A percentile compares a stretch with the other conserved stretches of the same genome.
Evolutionary conservation across 1,284 basidiomycete species (phyloP).

Genomic region (Tilletiopsis washingtonensis): DNA sequence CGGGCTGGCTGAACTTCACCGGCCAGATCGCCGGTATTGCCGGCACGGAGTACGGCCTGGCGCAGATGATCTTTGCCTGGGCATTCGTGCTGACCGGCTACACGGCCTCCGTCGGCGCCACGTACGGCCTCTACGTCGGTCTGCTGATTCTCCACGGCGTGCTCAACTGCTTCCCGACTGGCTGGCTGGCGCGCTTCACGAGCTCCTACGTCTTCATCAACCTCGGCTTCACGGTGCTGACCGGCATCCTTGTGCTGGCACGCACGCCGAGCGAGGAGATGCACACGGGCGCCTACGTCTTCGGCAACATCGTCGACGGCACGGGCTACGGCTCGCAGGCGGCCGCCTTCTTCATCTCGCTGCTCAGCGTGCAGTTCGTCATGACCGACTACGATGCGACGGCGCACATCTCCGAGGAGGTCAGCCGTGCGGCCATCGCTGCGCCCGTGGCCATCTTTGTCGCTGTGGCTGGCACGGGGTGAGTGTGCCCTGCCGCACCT

Average conservation of each 20-base stretch:
- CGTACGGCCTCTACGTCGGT: slow-evolving; percentile 39
- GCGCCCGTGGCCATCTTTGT: slow-evolving; percentile 70
- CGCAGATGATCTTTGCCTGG: slow-evolving; percentile 74
- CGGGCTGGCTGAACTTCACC: slow-evolving; percentile 62
- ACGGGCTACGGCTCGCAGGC: slow-evolving; percentile 74
- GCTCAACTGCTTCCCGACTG: slow-evolving; percentile 70
- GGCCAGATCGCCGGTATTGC: slow-evolving; percentile 77
- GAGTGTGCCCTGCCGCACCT: no score
- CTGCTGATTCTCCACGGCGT: slow-evolving; percentile 46
- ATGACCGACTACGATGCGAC: slow-evolving; percentile 52
- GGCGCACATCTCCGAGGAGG: slow-evolving; percentile 88
- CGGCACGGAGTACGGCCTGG: slow-evolving; percentile 79
- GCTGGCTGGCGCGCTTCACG: slow-evolving; percentile 68
- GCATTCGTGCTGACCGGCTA: slow-evolving; percentile 50
- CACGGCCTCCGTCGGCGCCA: slow-evolving; percentile 25
- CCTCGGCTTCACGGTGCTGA: slow-evolving; percentile 56
- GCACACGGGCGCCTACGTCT: slow-evolving; percentile 66
- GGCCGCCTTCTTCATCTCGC: slow-evolving; percentile 75
- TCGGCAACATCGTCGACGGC: slow-evolving; percentile 57
- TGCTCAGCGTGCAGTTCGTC: slow-evolving; percentile 72
- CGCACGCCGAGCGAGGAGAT: slow-evolving; percentile 63
- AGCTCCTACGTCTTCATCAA: slow-evolving; percentile 79
- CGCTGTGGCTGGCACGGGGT: slow-evolving; percentile 57
- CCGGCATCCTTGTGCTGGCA: slow-evolving; percentile 75
- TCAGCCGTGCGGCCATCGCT: slow-evolving; percentile 76